Base-by-base conservation (phyloP, 2,329 filamentous ascomycete genomes). In the Dactylellina sp. region DNA sequence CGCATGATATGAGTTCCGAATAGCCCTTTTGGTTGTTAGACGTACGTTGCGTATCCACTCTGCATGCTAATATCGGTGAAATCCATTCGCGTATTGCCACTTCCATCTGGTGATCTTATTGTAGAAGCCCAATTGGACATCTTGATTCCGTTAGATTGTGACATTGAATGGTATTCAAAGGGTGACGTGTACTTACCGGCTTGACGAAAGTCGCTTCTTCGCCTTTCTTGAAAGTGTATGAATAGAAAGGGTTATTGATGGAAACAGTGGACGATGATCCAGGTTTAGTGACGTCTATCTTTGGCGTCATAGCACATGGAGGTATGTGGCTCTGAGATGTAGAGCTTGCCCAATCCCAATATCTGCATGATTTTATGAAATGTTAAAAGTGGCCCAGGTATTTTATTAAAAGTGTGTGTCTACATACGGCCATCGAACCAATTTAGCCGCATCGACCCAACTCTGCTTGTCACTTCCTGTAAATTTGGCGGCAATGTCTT, bases 281-380 rank as follows among this genome's bases (percentile, higher is more conserved):
- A 12, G 75, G 76, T 6, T 64, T 53, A 9, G 55, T 56, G 20
- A 77, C 63, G 12, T 39, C 24, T 24, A 77, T 42, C 22, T 12
- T 68, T 6, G 66, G 39, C 20, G 40, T 28, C 28, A 32, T 70
- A 6, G 75, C 32, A 14, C 35, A 39, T 35, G 49, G 20, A 7
- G 76, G 76, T n/a, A 77, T 22, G 11, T 66, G 60, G n/a, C 74
- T 76, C 20, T 37, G 44, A 3, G 64, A 71, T 1, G 32, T 14
- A 2, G 70, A 49, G 7, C 55, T 35, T 53, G 76, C 46, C 76
- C 76, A 77, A 60, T 77, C 76, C 76, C 76, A 77, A 53, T 76
- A 77, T 18, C 76, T 77, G 39, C 7, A 18, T 39, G 59, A 60
- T 62, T 42, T 39, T 12, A 35, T 5, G 28, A 16, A 32, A 49